Conservation (phyloP, 331 rosid genomes). For the Acacia pycnantha region DNA sequence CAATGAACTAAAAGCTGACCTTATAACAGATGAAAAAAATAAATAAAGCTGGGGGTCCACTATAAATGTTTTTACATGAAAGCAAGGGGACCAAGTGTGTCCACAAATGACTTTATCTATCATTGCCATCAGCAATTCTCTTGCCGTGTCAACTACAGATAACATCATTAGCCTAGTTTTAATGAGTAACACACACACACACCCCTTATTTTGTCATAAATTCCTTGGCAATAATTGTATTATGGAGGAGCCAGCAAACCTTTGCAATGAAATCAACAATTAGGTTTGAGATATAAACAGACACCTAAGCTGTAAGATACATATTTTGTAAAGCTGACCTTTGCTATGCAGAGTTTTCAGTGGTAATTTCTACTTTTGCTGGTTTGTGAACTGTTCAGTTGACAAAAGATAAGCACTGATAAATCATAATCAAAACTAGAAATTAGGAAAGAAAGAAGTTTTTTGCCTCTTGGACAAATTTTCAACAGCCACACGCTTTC, state of each 20-base stretch:
- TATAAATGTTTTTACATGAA: conserved; percentile 34
- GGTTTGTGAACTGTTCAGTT: background rate
- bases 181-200: background rate
- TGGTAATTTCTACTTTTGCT: background rate
- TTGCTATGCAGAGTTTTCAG: background rate
- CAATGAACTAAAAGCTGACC: conserved; percentile 13
- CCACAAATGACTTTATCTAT: conserved; percentile 36
- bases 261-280: background rate
- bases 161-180: background rate
- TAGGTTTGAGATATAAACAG: background rate
- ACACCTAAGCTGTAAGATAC: background rate
- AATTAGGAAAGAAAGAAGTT: background rate
- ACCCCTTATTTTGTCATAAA: background rate
- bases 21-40: conserved; percentile 22
- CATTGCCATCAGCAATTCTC: conserved; percentile 39
- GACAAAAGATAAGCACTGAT: background rate
- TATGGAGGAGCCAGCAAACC: background rate
- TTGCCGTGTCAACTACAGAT: conserved; percentile 1
- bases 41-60: conserved; percentile 33
- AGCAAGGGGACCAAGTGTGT: conserved; percentile 42
- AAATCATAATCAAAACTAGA: background rate
- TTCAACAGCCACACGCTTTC: background rate
- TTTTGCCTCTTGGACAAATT: background rate
- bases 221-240: background rate
- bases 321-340: background rate